phyloP scores from a whole-genome alignment of 106 monocot genomes.

The Acorus calamus region DNA sequence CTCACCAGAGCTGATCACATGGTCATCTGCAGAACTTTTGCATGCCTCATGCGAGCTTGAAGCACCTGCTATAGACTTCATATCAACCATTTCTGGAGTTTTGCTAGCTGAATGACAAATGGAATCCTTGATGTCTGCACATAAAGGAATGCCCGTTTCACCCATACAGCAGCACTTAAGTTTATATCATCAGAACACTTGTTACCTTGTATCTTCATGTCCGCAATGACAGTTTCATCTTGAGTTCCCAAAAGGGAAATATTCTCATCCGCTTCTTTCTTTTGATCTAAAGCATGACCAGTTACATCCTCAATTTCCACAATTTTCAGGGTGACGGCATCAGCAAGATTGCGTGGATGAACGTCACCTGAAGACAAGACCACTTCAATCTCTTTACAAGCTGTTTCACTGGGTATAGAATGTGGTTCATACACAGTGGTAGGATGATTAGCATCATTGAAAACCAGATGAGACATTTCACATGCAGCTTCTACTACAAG shows the following conservation, averaged over 20 bases:
- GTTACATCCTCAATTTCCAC: not conserved
- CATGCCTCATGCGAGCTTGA: slow-evolving; percentile 2
- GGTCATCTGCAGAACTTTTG: slow-evolving; percentile 7
- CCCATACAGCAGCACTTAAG: not conserved
- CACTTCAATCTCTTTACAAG: slow-evolving; percentile 8
- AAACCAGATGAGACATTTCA: not conserved
- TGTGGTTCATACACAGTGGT: slow-evolving; percentile 1
- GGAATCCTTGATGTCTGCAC: slow-evolving; percentile 1
- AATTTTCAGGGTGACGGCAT: slow-evolving; percentile 3
- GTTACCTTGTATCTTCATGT: slow-evolving; percentile 8
- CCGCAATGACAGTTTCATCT: slow-evolving; percentile 3
- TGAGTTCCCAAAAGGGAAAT: too few relatives aligned
- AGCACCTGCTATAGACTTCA: not conserved
- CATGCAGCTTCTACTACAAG: not conserved
- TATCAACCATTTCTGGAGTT: not conserved
- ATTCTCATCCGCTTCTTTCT: not conserved
- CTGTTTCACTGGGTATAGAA: slow-evolving; percentile 3
- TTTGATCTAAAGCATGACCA: slow-evolving; percentile 2
- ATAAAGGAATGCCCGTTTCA: not conserved
- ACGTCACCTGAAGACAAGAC: not conserved
- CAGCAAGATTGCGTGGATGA: not conserved
- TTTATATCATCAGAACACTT: slow-evolving; percentile 2
- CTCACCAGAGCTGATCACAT: slow-evolving; percentile 5
- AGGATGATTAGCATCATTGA: not conserved
- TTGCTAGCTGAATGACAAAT: not conserved